Conservation (phyloP, 73 alveolate genomes). For the Effrenium voratum region DNA sequence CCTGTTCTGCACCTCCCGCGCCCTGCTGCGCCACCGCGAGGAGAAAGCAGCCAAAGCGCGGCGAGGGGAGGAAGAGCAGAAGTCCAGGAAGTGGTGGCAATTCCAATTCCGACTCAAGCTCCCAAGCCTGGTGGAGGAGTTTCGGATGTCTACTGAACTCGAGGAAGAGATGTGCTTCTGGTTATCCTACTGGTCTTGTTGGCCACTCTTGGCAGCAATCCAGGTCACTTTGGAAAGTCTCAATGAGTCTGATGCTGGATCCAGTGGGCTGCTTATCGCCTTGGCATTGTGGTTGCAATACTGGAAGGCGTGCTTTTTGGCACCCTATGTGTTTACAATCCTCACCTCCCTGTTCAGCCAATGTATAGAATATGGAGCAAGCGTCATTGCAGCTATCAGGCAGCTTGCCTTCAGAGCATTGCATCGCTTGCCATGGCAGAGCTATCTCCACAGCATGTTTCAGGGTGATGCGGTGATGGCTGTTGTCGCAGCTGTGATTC, state of each 20-base stretch:
- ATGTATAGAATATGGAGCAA: not conserved
- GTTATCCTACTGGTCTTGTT: conserved; percentile 88
- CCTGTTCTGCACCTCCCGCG: conserved; percentile 19
- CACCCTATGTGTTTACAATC: conserved; percentile 48
- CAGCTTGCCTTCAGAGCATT: not conserved
- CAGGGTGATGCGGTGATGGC: conserved; percentile 15
- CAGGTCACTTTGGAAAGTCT: conserved; percentile 40
- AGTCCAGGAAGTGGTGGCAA: conserved; percentile 25
- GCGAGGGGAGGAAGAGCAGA: not conserved
- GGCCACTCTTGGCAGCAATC: conserved; percentile 59
- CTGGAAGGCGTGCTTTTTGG: conserved; percentile 69
- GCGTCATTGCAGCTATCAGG: conserved; percentile 17
- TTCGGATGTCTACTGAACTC: conserved; percentile 50
- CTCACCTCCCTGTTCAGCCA: conserved; percentile 43
- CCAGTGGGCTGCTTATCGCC: conserved; percentile 56
- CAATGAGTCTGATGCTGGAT: conserved; percentile 15
- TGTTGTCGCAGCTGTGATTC: not conserved
- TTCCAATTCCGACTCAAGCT: not conserved
- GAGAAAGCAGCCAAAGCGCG: conserved; percentile 44
- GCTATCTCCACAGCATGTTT: not conserved
- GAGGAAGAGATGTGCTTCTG: conserved; percentile 66
- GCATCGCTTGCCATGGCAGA: conserved; percentile 54
- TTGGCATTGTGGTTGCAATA: conserved; percentile 60
- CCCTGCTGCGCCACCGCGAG: conserved; percentile 26
- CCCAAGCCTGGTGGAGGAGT: conserved; percentile 18